A percentile compares a stretch with the other conserved stretches of the same genome.
These are phyloP conservation scores for Pythium plurisporium DNA, from an alignment of 352 stramenopile genomes.

Conservation along the genomic window DNA sequence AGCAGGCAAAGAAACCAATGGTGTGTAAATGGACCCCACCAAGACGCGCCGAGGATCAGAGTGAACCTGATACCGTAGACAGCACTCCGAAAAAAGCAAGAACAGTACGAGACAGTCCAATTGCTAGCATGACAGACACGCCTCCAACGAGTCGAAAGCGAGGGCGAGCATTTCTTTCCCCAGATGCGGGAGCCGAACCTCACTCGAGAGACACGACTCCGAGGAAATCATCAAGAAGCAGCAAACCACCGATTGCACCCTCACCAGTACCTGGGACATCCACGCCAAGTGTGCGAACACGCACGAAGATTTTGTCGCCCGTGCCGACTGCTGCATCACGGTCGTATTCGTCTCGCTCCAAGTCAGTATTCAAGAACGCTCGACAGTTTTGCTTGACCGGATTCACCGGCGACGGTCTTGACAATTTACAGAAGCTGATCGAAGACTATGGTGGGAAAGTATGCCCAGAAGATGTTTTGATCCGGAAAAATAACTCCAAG, in stretches of 20 bases:
- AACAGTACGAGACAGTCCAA: neutral
- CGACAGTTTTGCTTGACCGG: constrained; percentile 76
- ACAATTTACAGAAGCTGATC: constrained; percentile 50
- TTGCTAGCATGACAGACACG: neutral
- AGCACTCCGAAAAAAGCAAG: constrained; percentile 16
- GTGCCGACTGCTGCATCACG: constrained; percentile 34
- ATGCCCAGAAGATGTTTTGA: constrained; percentile 42
- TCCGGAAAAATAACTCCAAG: constrained; percentile 38
- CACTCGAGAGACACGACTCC: constrained; percentile 12
- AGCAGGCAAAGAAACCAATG: neutral
- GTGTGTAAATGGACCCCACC: too few species aligned
- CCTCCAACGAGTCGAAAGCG: constrained; percentile 25
- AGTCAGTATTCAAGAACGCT: constrained; percentile 66
- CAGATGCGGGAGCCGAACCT: constrained; percentile 17
- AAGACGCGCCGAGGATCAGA: neutral
- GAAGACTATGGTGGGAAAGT: constrained; percentile 66
- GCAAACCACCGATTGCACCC: constrained; percentile 4
- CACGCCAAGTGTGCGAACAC: constrained; percentile 46
- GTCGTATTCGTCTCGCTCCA: constrained; percentile 42
- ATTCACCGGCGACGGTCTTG: constrained; percentile 48
- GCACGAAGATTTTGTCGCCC: constrained; percentile 40
- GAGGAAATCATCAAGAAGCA: constrained; percentile 3
- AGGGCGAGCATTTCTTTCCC: constrained; percentile 25
- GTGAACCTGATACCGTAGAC: neutral
- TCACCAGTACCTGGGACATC: constrained; percentile 12